phyloP scores from a whole-genome alignment of 2,329 filamentous ascomycete genomes.

The Phialemonium atrogriseum region DNA sequence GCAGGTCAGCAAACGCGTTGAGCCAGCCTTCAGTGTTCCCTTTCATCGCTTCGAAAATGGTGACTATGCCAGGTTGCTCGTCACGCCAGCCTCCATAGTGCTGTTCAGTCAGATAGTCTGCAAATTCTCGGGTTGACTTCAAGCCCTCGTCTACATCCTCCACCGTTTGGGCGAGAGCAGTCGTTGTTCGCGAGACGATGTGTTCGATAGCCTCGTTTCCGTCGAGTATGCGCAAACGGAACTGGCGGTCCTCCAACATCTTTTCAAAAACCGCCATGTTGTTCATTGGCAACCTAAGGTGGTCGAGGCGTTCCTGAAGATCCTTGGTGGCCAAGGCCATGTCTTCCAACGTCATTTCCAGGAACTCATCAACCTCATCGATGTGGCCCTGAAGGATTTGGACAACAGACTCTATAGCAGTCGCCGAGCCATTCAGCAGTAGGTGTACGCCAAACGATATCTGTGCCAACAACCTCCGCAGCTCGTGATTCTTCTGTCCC shows the following conservation, averaged over 20 bases:
- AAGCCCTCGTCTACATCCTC: slow-evolving; percentile 74
- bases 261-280: slow-evolving; percentile 77
- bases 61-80: slow-evolving; percentile 54
- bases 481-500: slow-evolving; percentile 72
- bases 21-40: slow-evolving; percentile 90
- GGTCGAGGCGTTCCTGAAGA: slow-evolving; percentile 69
- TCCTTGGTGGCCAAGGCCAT: slow-evolving; percentile 71
- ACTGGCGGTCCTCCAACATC: slow-evolving; percentile 78
- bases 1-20: slow-evolving; percentile 67
- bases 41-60: slow-evolving; percentile 83
- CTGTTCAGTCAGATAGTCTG: slow-evolving; percentile 63
- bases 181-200: slow-evolving; percentile 72
- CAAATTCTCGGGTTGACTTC: slow-evolving; percentile 67
- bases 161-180: slow-evolving; percentile 66
- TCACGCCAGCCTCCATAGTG: slow-evolving; percentile 51
- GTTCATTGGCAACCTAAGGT: slow-evolving; percentile 73
- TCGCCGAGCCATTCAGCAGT: slow-evolving; percentile 75
- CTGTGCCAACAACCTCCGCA: slow-evolving; percentile 85
- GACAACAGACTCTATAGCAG: slow-evolving; percentile 81
- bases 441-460: slow-evolving; percentile 91
- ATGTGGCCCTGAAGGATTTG: slow-evolving; percentile 86
- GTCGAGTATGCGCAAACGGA: slow-evolving; percentile 72
- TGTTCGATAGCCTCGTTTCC: slow-evolving; percentile 90
- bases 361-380: slow-evolving; percentile 85
- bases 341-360: slow-evolving; percentile 80